Evolutionary conservation across 371 early-diverging fungal genomes (phyloP).

Genomic region (Mucor lusitanicus): DNA sequence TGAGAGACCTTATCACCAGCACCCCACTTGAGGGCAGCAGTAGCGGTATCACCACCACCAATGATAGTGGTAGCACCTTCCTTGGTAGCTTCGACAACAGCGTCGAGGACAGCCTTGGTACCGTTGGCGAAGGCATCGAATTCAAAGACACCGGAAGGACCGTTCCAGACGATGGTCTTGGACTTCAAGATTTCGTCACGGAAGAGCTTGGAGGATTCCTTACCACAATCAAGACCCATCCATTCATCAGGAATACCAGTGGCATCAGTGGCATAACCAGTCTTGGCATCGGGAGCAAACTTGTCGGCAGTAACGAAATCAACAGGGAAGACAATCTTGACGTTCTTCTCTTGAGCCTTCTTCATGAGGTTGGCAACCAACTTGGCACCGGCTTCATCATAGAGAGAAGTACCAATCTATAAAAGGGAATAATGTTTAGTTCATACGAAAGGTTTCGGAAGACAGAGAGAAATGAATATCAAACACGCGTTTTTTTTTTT

Average conservation of each 20-base stretch:
- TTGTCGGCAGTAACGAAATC: slow-evolving; percentile 92
- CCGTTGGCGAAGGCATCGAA: slow-evolving; percentile 91
- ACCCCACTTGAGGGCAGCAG: slow-evolving; percentile 92
- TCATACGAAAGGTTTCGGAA: background rate
- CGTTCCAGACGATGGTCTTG: slow-evolving; percentile 99
- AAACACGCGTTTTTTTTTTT: slow-evolving; percentile 10
- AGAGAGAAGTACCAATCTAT: slow-evolving; percentile 93
- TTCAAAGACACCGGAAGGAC: slow-evolving; percentile 98
- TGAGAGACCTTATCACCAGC: slow-evolving; percentile 89
- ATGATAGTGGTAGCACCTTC: slow-evolving; percentile 73
- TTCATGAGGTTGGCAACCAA: slow-evolving; percentile 83
- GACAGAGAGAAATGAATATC: background rate
- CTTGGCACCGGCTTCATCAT: slow-evolving; percentile 86
- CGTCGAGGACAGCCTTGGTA: slow-evolving; percentile 85
- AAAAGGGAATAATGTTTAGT: background rate
- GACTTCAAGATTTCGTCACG: slow-evolving; percentile 70
- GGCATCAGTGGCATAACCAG: slow-evolving; percentile 83
- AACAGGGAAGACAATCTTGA: slow-evolving; percentile 86
- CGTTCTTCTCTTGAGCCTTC: slow-evolving; percentile 86
- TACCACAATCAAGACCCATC: slow-evolving; percentile 95
- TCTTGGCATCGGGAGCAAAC: slow-evolving; percentile 81
- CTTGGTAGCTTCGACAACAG: slow-evolving; percentile 83
- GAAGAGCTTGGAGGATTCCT: slow-evolving; percentile 78
- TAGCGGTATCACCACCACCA: slow-evolving; percentile 98
- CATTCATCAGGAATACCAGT: slow-evolving; percentile 91